Base-by-base conservation (phyloP, 1,139 yeast genomes). In the Lodderomyces pseudojiufengensis region DNA sequence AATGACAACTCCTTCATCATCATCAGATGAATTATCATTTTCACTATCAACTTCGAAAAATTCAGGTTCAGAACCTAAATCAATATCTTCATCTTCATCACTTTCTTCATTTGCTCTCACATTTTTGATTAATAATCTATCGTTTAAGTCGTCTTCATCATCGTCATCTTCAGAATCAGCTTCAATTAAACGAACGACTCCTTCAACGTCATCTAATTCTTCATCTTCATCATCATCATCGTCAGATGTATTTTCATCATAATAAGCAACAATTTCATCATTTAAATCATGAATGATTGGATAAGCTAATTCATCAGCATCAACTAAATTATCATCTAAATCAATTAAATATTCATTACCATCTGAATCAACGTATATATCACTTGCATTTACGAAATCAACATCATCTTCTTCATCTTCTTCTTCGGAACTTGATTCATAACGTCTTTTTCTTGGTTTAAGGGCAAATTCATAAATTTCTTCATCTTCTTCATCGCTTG, bases 1-100 rank as follows among this genome's bases (percentile, higher is more conserved):
- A 38, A 70, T 67, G 33, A 73, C 67, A 45, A 65, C 45, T 29
- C 73, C 75, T 49, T 68, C 73, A 50, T 68, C 73, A 25, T 57
- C 65, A 31, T 55, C 59, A 29, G 59, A 54, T 24, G 58, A 51
- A 22, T 58, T 57, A 15, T 24, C 32, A 5, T 33, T 31, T 4
- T 46, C 59, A 29, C 53, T 48, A 36, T 58, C 68, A 32, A 65
- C 46, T 43, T 63, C 66, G 37, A 65, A 51, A 40, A 54, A 63
- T 43, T 62, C 70, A 14, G 57, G 54, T 43, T 59, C 65, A 20
- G 57, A 55, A 20, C 59, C 59, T 31, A 57, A 52, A 24, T 51
- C 56, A 16, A 57, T 48, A 31, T 60, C 63, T 37, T 58, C 58
- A 24, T 55, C 20, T 18, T 18, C 20, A 18, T 18, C 20, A 18